Evolutionary conservation across 352 stramenopile species (phyloP), one percentile per base, ranked within the genome.

Genomic region (Elongisporangium senticosum): DNA sequence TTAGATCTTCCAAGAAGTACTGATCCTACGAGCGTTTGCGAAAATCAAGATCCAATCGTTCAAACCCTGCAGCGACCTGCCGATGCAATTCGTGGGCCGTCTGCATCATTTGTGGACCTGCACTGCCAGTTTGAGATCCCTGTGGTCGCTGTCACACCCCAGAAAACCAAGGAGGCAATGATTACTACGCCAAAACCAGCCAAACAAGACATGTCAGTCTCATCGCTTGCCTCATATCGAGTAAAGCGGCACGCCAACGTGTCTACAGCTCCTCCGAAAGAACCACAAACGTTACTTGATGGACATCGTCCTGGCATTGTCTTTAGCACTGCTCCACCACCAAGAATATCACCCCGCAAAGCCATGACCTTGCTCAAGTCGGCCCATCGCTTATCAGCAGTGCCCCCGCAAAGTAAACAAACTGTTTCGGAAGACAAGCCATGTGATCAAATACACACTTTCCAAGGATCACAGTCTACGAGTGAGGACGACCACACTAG

Each of bases 261-360:
- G 11, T 43, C 33, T 17, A 43, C 33, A 43, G 33, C 33, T 43
- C 33, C 33, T 17, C 33, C 33, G 4, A 43, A 43, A 43, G 33
- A 43, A 4, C 28, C 23, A 2, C 3, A 7, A 2, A 19, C 21
- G 2, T 24, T 51, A 23, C 49, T 23, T 5, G 51, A 65, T 62
- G 62, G 62, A 10, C 65, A 58, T 37, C 55, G 69, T 1, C 75
- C 72, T 4, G 75, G 75, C 8, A 62, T 85, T 2, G 67, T 70
- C 10, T 85, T 65, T 48, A 79, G 74, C 39, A 74, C 67, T 13
- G 62, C 62, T 43, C 8, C 47, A 58, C 13, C 55, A 22, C 50
- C 52, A 10, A 55, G 53, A 0, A 40, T 55, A 1, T 86, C 75
- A 2, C 79, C 77, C 7, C 56, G 76, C 3, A 86, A 79, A 55